These are phyloP conservation scores for Neofusicoccum sp. DNA, from an alignment of 2,329 filamentous ascomycete genomes.

Conservation along the genomic window DNA sequence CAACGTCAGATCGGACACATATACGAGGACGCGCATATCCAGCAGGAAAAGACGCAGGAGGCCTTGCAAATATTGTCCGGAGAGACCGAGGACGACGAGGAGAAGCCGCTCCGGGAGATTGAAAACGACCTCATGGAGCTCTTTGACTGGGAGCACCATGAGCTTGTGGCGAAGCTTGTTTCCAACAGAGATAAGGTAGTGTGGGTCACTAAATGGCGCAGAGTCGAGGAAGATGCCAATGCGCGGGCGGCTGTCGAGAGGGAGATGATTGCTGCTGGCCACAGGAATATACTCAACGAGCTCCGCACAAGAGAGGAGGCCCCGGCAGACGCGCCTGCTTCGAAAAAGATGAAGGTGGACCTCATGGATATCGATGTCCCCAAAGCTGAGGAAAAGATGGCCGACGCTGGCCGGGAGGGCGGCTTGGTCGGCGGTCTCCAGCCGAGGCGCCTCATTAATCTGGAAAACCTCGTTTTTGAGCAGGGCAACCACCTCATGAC, in stretches of 20 bases:
- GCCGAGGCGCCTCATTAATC: conserved; percentile 83
- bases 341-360: conserved; percentile 79
- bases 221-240: conserved; percentile 74
- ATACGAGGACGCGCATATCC: conserved; percentile 88
- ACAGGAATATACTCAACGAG: conserved; percentile 85
- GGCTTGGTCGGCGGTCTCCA: conserved; percentile 77
- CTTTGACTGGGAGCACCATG: conserved; percentile 95
- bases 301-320: conserved; percentile 71
- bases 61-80: conserved; percentile 83
- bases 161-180: conserved; percentile 87
- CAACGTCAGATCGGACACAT: conserved; percentile 87
- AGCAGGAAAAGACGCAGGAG: conserved; percentile 87
- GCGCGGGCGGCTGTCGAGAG: conserved; percentile 78
- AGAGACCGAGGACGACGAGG: conserved; percentile 73
- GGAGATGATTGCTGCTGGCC: conserved; percentile 87
- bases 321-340: conserved; percentile 60
- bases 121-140: conserved; percentile 99
- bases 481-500: conserved; percentile 99
- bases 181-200: conserved; percentile 92
- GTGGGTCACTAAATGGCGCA: conserved; percentile 88
- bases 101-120: conserved; percentile 85
- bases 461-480: conserved; percentile 95
- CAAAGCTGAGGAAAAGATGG: conserved; percentile 55
- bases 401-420: conserved; percentile 43
- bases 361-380: conserved; percentile 86